Percentiles rank a stretch among this genome's conserved stretches.
phyloP scores from a whole-genome alignment of 371 early-diverging fungal genomes.

The Mycotypha africana region DNA sequence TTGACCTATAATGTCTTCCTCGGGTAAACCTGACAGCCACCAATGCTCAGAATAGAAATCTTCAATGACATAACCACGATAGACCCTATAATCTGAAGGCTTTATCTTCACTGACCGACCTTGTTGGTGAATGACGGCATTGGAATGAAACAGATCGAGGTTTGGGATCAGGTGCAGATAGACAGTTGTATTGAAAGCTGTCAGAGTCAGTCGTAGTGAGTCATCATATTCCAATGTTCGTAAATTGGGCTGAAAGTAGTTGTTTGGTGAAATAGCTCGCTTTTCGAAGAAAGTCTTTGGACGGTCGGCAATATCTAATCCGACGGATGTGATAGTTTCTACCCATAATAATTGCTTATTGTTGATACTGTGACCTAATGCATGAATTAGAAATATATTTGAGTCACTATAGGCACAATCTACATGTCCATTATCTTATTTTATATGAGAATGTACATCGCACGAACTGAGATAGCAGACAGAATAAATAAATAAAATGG shows the following conservation, averaged over 20 bases:
- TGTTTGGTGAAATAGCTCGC: slow-evolving; percentile 29
- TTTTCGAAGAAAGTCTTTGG: slow-evolving; percentile 31
- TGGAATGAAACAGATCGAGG: slow-evolving; percentile 67
- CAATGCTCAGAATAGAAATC: slow-evolving; percentile 21
- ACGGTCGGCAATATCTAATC: slow-evolving; percentile 35
- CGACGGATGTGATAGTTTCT: slow-evolving; percentile 19
- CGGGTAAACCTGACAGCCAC: slow-evolving; percentile 31
- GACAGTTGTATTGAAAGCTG: slow-evolving; percentile 72
- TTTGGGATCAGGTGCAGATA: slow-evolving; percentile 72
- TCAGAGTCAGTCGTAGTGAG: slow-evolving; percentile 53
- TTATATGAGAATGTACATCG: no score
- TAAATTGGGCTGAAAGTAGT: slow-evolving; percentile 17
- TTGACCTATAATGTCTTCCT: slow-evolving; percentile 21
- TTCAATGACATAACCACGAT: slow-evolving; percentile 32
- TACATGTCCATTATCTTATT: no score
- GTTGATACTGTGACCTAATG: slow-evolving; percentile 21
- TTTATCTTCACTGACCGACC: slow-evolving; percentile 18
- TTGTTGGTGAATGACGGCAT: slow-evolving; percentile 42
- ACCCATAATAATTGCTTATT: slow-evolving; percentile 25
- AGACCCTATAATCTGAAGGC: slow-evolving; percentile 32
- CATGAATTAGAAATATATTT: no score
- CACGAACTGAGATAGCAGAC: no score
- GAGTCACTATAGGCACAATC: no score
- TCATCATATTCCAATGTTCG: slow-evolving; percentile 48
- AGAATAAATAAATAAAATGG: no score